These are phyloP conservation scores for Zanthoxylum bungeanum DNA, from an alignment of 345 rosid genomes.

Conservation along the genomic window DNA sequence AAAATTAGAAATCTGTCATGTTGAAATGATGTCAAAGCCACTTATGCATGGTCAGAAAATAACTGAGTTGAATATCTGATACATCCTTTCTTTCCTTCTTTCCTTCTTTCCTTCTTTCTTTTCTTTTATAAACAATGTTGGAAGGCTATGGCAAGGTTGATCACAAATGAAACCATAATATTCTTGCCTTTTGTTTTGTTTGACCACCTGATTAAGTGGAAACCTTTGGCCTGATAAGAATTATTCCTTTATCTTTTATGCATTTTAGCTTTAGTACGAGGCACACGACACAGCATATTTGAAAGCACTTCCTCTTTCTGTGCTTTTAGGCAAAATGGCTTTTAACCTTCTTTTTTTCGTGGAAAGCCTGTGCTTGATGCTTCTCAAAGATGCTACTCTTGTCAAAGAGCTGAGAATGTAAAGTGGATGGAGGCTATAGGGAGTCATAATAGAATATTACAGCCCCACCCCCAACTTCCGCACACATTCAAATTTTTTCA, in stretches of 20 bases:
- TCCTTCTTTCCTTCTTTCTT: too few species aligned
- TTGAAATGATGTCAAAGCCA: neutral
- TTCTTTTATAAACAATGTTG: too few species aligned
- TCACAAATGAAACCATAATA: neutral
- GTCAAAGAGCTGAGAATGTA: neutral
- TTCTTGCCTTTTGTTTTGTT: neutral
- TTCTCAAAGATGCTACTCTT: neutral
- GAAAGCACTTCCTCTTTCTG: neutral
- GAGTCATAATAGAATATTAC: neutral
- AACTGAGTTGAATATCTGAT: neutral
- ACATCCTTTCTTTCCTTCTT: too few species aligned
- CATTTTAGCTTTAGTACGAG: neutral
- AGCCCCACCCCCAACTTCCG: neutral
- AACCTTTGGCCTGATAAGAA: neutral
- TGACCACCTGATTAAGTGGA: neutral
- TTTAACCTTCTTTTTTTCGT: neutral
- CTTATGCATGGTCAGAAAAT: neutral
- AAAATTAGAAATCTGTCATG: neutral
- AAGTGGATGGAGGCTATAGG: neutral
- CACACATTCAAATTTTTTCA: neutral
- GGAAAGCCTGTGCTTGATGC: neutral
- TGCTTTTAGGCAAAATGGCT: neutral
- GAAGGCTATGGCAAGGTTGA: neutral
- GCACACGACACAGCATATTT: neutral
- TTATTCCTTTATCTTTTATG: neutral